Base-by-base conservation (phyloP, 1,139 yeast species). In the Sugiyamaella xylanicola region DNA sequence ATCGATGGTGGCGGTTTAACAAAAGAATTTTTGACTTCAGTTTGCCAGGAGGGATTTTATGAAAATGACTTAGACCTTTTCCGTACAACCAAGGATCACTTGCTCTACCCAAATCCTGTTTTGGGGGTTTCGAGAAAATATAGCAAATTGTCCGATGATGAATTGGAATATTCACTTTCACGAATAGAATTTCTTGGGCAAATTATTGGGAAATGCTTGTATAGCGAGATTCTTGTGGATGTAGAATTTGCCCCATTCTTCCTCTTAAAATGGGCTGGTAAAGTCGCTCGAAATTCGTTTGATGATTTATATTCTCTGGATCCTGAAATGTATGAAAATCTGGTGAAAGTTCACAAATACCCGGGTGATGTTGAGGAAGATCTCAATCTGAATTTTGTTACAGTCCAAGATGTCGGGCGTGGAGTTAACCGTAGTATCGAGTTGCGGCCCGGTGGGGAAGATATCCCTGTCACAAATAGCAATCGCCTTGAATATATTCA, bases 1-100 rank as follows among this genome's bases (percentile, higher is more conserved):
- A 86, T 93, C 54, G 99, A 93, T 71, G 99, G 99, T 3, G 99
- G 99, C 9, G 99, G 99, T 1, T 76, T 93, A 20, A 92, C 98
- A 0, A 92, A 93, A 68, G 99, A 93, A 65, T 85, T 93, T 62
- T 73, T 93, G 55, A 90, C 93, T 1, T 77, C 86, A 50, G 85
- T 90, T 0, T 82, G 86, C 1, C 75, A 75, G 8, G 90, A 87
- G 61, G 95, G 89, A 0, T 87, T 92, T 62, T 70, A 74, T 20
- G 71, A 74, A 20, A 73, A 66, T 53, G 74, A 68, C 54, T 68
- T 66, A 20, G 77, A 75, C 15, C 71, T 83, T 36, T 83, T 86
- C 61, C 81, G 78, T 48, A 80, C 84, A 3, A 83, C 80, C 16
- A 75, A 75, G 1, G 75, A 83, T 59, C 86, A 83, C 61, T 78